Percentiles rank a stretch among this genome's conserved stretches.
phyloP scores from a whole-genome alignment of 2,329 filamentous ascomycete genomes.

The Pyricularia grisea region DNA sequence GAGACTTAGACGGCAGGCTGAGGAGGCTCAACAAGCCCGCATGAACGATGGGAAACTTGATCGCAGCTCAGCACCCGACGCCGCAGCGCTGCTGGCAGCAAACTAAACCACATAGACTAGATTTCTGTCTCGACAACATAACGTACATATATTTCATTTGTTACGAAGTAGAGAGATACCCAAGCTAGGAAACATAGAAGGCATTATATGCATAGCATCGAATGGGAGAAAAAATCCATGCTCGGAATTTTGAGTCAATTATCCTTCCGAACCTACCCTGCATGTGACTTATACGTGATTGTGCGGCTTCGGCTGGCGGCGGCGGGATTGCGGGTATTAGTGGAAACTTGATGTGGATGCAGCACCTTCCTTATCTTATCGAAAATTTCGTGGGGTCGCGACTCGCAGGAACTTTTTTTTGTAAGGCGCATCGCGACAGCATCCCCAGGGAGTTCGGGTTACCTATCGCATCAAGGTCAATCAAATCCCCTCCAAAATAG shows the following conservation, averaged over 20 bases:
- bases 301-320: neutral
- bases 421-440: neutral
- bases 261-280: neutral
- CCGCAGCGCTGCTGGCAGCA: constrained; percentile 47
- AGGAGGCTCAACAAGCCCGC: constrained; percentile 31
- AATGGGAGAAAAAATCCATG: neutral
- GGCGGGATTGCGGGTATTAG: neutral
- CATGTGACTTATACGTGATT: neutral
- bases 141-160: neutral
- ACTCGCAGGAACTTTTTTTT: neutral
- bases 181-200: neutral
- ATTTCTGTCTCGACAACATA: neutral
- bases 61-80: constrained; percentile 36
- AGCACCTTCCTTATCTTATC: constrained; percentile 2
- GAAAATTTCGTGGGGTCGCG: neutral
- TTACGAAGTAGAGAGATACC: constrained; percentile 3
- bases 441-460: neutral
- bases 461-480: neutral
- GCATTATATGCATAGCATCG: neutral
- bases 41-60: constrained; percentile 33
- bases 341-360: neutral
- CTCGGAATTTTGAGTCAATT: neutral
- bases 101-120: constrained; percentile 26
- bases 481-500: neutral
- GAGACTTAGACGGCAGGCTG: constrained; percentile 21